Evolutionary conservation across 2,329 filamentous ascomycete species (phyloP).

Genomic region (Aspergillus sp.): DNA sequence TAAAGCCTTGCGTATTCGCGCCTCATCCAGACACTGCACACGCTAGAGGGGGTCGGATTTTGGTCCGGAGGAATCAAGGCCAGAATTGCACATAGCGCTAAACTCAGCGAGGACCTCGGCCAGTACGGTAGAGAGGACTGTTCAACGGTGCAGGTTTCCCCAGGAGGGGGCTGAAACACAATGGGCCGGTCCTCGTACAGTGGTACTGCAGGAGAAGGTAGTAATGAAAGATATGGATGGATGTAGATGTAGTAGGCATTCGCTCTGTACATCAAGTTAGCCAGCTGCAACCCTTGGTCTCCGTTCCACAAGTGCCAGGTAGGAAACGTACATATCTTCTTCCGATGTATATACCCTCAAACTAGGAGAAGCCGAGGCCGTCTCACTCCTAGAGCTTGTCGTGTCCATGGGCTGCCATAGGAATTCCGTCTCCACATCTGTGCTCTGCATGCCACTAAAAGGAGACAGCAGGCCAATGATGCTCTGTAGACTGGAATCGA

Average conservation of each 20-base stretch:
- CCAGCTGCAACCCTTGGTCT: not conserved
- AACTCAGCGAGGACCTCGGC: constrained; percentile 19
- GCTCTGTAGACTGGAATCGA: constrained; percentile 17
- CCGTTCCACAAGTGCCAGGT: not conserved
- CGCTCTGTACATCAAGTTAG: constrained; percentile 9
- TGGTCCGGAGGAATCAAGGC: constrained; percentile 20
- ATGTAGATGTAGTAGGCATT: constrained; percentile 30
- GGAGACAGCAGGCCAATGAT: constrained; percentile 17
- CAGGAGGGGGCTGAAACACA: not conserved
- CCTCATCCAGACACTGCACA: constrained; percentile 9
- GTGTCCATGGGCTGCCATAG: not conserved
- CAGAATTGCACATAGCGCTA: constrained; percentile 24
- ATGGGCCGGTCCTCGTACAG: constrained; percentile 15
- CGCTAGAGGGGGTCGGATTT: constrained; percentile 8
- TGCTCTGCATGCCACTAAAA: constrained; percentile 5
- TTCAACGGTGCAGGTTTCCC: constrained; percentile 3
- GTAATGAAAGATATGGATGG: constrained; percentile 25
- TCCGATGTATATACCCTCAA: constrained; percentile 20
- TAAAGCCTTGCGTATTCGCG: constrained; percentile 23
- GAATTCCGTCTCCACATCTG: not conserved
- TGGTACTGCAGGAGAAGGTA: constrained; percentile 14
- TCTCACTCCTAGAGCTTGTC: not conserved
- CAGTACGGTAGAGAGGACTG: constrained; percentile 17
- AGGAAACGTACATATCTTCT: constrained; percentile 19
- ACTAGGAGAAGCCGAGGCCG: not conserved